phyloP scores from a whole-genome alignment of 305 asterid genomes.

The Fraxinus ornus region DNA sequence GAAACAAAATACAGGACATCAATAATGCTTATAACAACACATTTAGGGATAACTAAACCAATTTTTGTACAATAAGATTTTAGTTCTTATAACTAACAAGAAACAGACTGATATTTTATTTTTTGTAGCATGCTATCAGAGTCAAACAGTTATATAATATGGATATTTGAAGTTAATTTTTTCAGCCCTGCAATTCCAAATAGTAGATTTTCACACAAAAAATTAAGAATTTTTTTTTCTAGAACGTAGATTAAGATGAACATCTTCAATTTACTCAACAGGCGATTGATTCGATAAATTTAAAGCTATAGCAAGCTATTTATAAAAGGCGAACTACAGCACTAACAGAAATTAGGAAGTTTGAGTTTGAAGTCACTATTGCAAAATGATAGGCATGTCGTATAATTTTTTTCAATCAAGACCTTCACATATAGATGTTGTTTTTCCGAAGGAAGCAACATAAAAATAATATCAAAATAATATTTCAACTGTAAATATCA shows the following conservation, averaged over 20 bases:
- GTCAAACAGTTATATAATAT: background rate
- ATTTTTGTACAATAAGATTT: background rate
- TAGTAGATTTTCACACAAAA: background rate
- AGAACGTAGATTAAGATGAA: background rate
- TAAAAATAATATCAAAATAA: background rate
- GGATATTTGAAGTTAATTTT: background rate
- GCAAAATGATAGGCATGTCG: background rate
- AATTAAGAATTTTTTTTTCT: background rate
- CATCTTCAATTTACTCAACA: background rate
- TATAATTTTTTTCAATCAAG: background rate
- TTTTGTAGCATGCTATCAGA: background rate
- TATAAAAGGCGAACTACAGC: background rate
- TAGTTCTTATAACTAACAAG: background rate
- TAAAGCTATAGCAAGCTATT: background rate
- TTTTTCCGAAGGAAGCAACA: background rate
- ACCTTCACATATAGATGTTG: background rate
- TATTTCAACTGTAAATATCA: slow-evolving; percentile 12
- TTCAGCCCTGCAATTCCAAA: background rate
- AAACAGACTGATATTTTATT: background rate
- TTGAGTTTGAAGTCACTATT: background rate
- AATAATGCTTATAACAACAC: background rate
- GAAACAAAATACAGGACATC: background rate
- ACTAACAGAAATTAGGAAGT: background rate
- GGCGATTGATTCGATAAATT: background rate
- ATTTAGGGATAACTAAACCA: background rate